Base-by-base conservation (phyloP, 768 basidiomycete species). In the Leccinum pellstonianum region DNA sequence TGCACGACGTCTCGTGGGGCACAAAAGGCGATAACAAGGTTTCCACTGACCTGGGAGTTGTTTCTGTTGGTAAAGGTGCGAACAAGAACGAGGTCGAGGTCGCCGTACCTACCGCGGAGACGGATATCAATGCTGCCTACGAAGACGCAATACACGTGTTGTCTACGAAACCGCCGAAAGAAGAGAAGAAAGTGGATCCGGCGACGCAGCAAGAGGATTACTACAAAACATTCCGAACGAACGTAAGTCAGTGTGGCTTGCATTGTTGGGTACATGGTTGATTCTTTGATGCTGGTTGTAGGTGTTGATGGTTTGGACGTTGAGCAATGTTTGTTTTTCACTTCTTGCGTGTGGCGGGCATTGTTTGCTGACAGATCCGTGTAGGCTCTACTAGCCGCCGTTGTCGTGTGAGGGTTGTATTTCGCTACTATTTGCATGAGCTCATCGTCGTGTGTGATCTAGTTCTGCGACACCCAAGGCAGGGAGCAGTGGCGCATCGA, bases 1-100 rank as follows among this genome's bases (percentile, higher is more conserved):
- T 92, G 5, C 90, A 93, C 74, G 94, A 95, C 60, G 88, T 95
- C 10, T 93, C 91, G 4, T 95, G 95, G 95, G 94, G 95, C 38
- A 98, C 93, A 4, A 98, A 96, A 71, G 96, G 92, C 35, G 93
- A 91, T 75, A 95, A 94, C 79, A 95, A 87, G 68, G 83, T 89
- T 48, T 81, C 79, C 56, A 88, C 88, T 25, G 92, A 95, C 64
- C 85, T 98, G 6, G 97, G 96, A 49, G 87, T 87, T 5, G 90
- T 95, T 62, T 82, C 81, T 52, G 79, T 79, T 1, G 77, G 79
- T 37, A 82, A 82, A 59, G 83, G 62, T 56, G 74, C 75, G 56
- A 75, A 87, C 59, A 86, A 87, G 68, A 90, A 90, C 64, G 88
- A 91, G 68, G 95, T 95, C 10, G 93, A 95, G 60, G 92, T 93